Conservation (phyloP, 805 yeast species). For the Sungouiella thailandica region DNA sequence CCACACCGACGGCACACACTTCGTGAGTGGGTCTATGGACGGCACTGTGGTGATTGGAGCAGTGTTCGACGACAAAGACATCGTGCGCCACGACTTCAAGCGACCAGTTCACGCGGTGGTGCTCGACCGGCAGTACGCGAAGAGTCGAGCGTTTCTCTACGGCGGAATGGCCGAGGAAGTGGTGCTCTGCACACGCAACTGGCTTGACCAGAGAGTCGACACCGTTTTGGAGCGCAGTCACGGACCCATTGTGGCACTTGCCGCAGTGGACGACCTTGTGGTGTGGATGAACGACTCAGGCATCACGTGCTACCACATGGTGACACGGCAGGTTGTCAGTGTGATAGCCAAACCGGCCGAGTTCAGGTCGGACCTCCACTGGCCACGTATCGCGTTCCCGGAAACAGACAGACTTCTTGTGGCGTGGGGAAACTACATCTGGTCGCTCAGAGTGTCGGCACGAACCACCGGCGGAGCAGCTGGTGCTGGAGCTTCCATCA, state of each 20-base stretch:
- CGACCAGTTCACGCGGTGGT: constrained; percentile 88
- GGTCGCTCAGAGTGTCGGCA: constrained; percentile 51
- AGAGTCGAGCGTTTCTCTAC: constrained; percentile 62
- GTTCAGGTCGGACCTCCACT: constrained; percentile 70
- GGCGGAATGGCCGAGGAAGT: constrained; percentile 92
- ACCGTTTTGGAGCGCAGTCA: constrained; percentile 51
- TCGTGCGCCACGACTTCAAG: constrained; percentile 73
- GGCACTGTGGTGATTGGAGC: constrained; percentile 87
- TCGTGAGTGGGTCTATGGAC: constrained; percentile 90
- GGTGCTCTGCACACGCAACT: constrained; percentile 65
- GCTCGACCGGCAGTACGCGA: constrained; percentile 62
- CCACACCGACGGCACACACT: constrained; percentile 63
- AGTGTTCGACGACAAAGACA: constrained; percentile 54
- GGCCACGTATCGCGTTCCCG: constrained; percentile 70
- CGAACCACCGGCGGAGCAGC: constrained; percentile 4
- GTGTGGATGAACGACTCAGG: constrained; percentile 87
- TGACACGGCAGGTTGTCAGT: constrained; percentile 44
- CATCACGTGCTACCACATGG: constrained; percentile 58
- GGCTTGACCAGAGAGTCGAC: constrained; percentile 84
- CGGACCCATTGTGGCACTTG: constrained; percentile 70
- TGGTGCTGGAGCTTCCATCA: constrained; percentile 19
- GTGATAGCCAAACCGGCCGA: constrained; percentile 53
- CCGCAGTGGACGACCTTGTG: constrained; percentile 57
- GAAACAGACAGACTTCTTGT: constrained; percentile 64
- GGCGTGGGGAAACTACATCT: constrained; percentile 80